Evolutionary conservation across 139 green algal species (phyloP), one percentile per base, ranked within the genome.

Genomic region (Chlorella sp.): DNA sequence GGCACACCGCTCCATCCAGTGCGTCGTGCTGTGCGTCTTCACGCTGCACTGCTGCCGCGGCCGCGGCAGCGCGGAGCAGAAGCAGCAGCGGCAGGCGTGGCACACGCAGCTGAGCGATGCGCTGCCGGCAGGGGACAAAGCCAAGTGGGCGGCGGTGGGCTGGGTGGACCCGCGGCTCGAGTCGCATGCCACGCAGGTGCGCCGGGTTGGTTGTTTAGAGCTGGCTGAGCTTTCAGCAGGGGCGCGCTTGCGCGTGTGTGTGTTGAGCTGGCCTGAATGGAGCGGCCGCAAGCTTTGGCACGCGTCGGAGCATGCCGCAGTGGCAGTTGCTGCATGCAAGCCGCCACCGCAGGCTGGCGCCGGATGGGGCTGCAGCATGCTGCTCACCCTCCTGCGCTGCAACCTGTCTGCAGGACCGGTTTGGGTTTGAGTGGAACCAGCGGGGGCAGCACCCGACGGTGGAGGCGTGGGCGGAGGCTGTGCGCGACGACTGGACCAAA

Each of bases 21-120:
- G 78, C 62, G 62, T 83, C 23, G 78, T 83, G 78, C 78, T 83
- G 28, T 69, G 56, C 56, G 62, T 83, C 60, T 83, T 83, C 78
- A 83, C 62, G 32, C 62, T 83, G 26, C 78, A 83, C 39, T 73
- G 56, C 41, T 74, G 78, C 78, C 60, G 78, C 38, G 78, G 78
- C 28, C 78, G 78, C 36, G 78, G 78, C 39, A 44, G 12, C 11
- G 5, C 39, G 41, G 62, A 83, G 78, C 78, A 83, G 39, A 73
- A 73, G 60, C 39, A 41, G 39, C 38, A 74, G 78, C 78, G 63
- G 12, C 60, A 73, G 38, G 62, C 28, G 4, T 74, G 78, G 78
- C 78, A 70, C 38, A 30, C 34, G 28, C 38, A 74, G 62, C 60
- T 74, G 38, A 21, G 47, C 39, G 62, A 62, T 20, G 38, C 38